Percentiles rank a stretch among this genome's conserved stretches.
phyloP scores from a whole-genome alignment of 1,284 basidiomycete genomes.

The Marasmius tenuissimus region DNA sequence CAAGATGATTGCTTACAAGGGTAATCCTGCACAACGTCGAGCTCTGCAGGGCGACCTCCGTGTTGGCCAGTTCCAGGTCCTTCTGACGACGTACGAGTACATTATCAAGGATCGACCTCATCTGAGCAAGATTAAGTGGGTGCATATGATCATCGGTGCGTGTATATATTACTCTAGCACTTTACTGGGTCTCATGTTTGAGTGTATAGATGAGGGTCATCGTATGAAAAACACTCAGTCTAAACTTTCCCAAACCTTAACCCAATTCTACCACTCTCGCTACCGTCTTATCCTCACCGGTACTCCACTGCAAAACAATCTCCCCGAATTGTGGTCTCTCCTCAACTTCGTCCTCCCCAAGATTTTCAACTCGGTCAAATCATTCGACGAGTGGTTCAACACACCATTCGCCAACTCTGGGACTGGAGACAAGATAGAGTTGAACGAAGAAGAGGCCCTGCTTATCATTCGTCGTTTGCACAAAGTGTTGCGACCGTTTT shows the following conservation, averaged over 20 bases:
- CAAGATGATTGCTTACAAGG: conserved; percentile 89
- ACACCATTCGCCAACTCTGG: conserved; percentile 99
- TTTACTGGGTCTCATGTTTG: neutral
- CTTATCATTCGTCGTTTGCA: conserved; percentile 98
- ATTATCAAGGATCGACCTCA: conserved; percentile 97
- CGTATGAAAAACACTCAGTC: conserved; percentile 99
- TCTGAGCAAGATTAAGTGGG: conserved; percentile 93
- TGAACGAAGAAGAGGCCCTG: conserved; percentile 99
- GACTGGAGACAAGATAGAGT: conserved; percentile 94
- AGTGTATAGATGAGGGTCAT: conserved; percentile 85
- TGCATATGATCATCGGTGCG: conserved; percentile 96
- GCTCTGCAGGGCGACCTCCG: conserved; percentile 75
- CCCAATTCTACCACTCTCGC: conserved; percentile 90
- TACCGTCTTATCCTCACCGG: conserved; percentile 97
- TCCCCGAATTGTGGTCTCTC: conserved; percentile 97
- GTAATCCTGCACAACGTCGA: conserved; percentile 83
- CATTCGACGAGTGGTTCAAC: conserved; percentile 99
- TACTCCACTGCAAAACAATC: conserved; percentile 97
- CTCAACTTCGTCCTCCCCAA: conserved; percentile 98
- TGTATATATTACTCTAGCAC: conserved; percentile 10
- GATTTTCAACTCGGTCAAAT: conserved; percentile 99
- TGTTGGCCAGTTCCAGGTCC: conserved; percentile 87
- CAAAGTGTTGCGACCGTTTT: conserved; percentile 97
- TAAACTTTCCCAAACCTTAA: conserved; percentile 92
- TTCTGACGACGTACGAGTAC: conserved; percentile 98